Evolutionary conservation across 805 yeast genomes (phyloP).

Genomic region (Metschnikowia noctiluminum): DNA sequence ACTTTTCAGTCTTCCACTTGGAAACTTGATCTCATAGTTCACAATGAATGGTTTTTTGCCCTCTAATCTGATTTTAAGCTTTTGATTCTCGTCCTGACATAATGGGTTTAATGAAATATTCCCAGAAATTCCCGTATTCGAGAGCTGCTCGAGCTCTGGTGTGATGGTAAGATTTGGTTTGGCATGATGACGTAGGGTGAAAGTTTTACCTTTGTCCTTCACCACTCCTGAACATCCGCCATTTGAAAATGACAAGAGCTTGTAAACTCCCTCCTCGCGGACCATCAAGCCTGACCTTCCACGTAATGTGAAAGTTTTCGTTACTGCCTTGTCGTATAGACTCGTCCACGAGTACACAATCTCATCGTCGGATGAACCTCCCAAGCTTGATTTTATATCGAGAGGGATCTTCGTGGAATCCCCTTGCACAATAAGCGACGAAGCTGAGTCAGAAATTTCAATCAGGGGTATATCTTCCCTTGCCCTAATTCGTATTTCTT

Average conservation of each 20-base stretch:
- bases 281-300: constrained; percentile 24
- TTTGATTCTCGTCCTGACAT: constrained; percentile 30
- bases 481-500: constrained; percentile 58
- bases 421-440: constrained; percentile 56
- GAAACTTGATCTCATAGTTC: constrained; percentile 58
- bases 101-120: constrained; percentile 24
- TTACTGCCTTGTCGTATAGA: constrained; percentile 16
- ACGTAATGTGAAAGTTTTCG: constrained; percentile 6
- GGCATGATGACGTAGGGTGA: constrained; percentile 25
- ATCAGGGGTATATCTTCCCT: constrained; percentile 63
- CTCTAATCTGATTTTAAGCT: constrained; percentile 38
- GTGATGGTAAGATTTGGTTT: constrained; percentile 17
- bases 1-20: constrained; percentile 47
- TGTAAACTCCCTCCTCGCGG: constrained; percentile 42
- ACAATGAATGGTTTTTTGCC: constrained; percentile 70
- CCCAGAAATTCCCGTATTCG: constrained; percentile 1
- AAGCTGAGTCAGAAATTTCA: constrained; percentile 24
- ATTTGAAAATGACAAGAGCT: constrained; percentile 35
- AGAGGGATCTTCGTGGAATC: constrained; percentile 56
- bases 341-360: constrained; percentile 30
- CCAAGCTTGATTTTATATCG: constrained; percentile 30
- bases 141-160: constrained; percentile 18
- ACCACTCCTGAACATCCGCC: constrained; percentile 46
- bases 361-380: constrained; percentile 26
- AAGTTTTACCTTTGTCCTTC: constrained; percentile 2